phyloP scores from a whole-genome alignment of 306 rosid species.

The Coriaria nepalensis region DNA sequence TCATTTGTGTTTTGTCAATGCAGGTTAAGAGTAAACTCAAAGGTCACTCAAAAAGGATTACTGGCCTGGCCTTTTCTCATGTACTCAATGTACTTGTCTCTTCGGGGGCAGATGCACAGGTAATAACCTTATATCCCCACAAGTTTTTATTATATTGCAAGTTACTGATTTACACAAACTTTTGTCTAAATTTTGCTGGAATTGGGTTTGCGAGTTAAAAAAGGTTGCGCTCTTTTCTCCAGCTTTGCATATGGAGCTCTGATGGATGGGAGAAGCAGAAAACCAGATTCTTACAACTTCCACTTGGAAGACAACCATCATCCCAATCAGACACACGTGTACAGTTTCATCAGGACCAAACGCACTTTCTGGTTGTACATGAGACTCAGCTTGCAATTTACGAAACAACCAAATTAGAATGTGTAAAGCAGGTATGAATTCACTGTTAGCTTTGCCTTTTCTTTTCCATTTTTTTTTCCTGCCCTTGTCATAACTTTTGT shows the following conservation, averaged over 20 bases:
- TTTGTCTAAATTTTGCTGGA: neutral
- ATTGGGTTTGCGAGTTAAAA: neutral
- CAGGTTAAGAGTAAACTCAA: conserved; percentile 61
- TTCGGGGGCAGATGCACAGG: conserved; percentile 76
- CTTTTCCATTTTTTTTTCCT: conserved; percentile 17
- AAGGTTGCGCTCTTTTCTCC: conserved; percentile 2
- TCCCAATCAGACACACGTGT: conserved; percentile 74
- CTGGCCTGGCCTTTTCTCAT: conserved; percentile 63
- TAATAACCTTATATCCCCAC: conserved; percentile 8
- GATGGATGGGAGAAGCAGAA: conserved; percentile 97
- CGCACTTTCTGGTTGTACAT: conserved; percentile 73
- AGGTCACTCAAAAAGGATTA: conserved; percentile 53
- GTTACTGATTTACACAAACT: too few species aligned
- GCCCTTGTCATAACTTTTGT: too few species aligned
- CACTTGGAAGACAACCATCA: conserved; percentile 65
- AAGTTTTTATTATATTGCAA: too few species aligned
- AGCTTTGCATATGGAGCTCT: conserved; percentile 84
- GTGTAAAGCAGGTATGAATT: conserved; percentile 53
- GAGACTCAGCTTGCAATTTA: conserved; percentile 92
- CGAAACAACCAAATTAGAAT: conserved; percentile 72
- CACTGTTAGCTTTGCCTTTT: neutral
- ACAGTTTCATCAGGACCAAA: conserved; percentile 92
- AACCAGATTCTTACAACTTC: conserved; percentile 68
- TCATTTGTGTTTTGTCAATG: neutral
- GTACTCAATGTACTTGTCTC: conserved; percentile 50